Conservation (phyloP, 306 rosid species). For the Trichosanthes truncata region DNA sequence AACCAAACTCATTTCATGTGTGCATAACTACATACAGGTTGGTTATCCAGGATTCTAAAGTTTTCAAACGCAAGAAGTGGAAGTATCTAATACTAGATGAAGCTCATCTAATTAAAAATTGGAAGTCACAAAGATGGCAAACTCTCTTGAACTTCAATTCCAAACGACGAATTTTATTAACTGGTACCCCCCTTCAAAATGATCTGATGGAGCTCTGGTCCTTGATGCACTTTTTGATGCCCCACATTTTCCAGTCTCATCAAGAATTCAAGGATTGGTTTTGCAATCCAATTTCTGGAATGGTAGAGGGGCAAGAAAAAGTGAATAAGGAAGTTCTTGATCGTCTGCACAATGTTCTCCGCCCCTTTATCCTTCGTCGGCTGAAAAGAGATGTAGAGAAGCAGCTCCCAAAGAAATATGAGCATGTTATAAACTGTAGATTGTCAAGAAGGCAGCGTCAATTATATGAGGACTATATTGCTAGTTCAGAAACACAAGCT, state of each 20-base stretch:
- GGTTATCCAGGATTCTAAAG: slow-evolving; percentile 94
- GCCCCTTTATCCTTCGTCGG: slow-evolving; percentile 93
- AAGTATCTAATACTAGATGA: slow-evolving; percentile 95
- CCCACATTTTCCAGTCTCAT: slow-evolving; percentile 95
- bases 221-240: slow-evolving; percentile 99
- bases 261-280: slow-evolving; percentile 99
- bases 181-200: slow-evolving; percentile 95
- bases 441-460: slow-evolving; percentile 94
- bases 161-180: slow-evolving; percentile 82
- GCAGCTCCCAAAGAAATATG: slow-evolving; percentile 90
- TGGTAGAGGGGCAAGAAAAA: slow-evolving; percentile 99
- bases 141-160: slow-evolving; percentile 94
- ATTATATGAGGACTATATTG: slow-evolving; percentile 92
- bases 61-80: slow-evolving; percentile 99
- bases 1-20: slow-evolving; percentile 87
- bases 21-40: slow-evolving; percentile 96
- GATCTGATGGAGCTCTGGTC: slow-evolving; percentile 99
- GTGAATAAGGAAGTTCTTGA: slow-evolving; percentile 97
- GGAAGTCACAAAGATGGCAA: slow-evolving; percentile 99
- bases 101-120: slow-evolving; percentile 95
- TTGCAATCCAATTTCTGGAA: slow-evolving; percentile 95
- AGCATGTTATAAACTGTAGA: slow-evolving; percentile 90
- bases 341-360: slow-evolving; percentile 95
- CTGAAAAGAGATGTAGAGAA: slow-evolving; percentile 93
- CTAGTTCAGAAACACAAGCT: slow-evolving; percentile 93